Evolutionary conservation across 2,329 filamentous ascomycete species (phyloP).

Genomic region (Fusarium foetens): DNA sequence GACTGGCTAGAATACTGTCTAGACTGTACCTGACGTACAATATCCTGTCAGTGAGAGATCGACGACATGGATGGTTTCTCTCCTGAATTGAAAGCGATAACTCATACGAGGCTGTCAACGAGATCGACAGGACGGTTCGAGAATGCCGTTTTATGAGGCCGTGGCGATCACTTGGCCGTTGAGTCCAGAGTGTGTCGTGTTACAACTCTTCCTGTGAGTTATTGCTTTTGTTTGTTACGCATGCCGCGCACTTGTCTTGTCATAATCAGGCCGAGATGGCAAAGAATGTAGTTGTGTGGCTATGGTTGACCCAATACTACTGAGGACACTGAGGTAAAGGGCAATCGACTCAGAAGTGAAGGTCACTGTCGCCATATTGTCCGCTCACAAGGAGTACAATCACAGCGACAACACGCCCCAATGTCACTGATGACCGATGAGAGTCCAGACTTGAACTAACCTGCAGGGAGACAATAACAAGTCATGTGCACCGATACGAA

Average conservation of each 20-base stretch:
- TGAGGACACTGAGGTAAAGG: not conserved
- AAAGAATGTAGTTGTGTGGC: not conserved
- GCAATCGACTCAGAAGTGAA: not conserved
- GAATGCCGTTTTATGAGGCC: conserved; percentile 1
- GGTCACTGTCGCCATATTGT: not conserved
- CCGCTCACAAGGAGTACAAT: not conserved
- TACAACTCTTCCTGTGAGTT: not conserved
- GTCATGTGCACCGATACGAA: not conserved
- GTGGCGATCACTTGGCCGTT: not conserved
- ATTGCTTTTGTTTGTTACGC: not conserved
- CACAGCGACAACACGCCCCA: not conserved
- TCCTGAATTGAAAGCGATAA: not conserved
- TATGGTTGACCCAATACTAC: not conserved
- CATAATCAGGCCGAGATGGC: not conserved
- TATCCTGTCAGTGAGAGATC: conserved; percentile 9
- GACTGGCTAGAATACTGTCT: not conserved
- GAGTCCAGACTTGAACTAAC: not conserved
- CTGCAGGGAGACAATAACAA: conserved; percentile 18
- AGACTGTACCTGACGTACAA: not conserved
- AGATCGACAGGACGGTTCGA: conserved; percentile 11
- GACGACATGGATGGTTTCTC: conserved; percentile 20
- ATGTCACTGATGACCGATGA: not conserved
- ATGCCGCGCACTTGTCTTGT: not conserved
- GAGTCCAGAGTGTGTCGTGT: not conserved
- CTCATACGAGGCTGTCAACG: conserved; percentile 15